Conservation (phyloP, 495 filamentous ascomycete genomes). For the Pseudevernia furfuracea region DNA sequence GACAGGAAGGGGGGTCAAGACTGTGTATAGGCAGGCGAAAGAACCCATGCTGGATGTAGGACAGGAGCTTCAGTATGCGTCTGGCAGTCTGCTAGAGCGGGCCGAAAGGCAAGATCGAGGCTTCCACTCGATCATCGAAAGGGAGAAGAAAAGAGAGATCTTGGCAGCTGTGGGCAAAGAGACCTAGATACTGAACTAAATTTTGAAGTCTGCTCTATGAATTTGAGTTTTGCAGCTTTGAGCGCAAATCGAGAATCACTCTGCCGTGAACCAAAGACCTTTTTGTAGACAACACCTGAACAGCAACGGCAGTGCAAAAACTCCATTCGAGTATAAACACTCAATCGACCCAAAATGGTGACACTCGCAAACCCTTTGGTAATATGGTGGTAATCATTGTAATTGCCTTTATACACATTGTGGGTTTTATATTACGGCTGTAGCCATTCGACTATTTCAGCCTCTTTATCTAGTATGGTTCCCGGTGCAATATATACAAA, state of each 20-base stretch:
- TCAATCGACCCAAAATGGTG: neutral
- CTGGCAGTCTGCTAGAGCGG: constrained; percentile 46
- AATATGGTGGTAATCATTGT: no score
- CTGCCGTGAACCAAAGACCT: neutral
- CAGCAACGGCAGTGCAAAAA: neutral
- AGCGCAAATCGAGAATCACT: neutral
- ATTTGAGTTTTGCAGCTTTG: neutral
- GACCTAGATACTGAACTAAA: neutral
- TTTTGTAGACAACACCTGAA: neutral
- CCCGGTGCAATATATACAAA: neutral
- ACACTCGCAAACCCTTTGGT: no score
- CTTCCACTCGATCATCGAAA: constrained; percentile 27
- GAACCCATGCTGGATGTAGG: constrained; percentile 51
- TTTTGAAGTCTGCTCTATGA: neutral
- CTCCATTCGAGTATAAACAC: neutral
- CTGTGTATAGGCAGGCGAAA: constrained; percentile 42
- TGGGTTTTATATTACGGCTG: neutral
- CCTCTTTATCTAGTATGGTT: neutral
- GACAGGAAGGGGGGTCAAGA: constrained; percentile 46
- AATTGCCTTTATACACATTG: no score
- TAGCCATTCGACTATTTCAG: neutral
- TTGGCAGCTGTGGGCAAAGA: constrained; percentile 25
- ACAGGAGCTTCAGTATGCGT: constrained; percentile 43
- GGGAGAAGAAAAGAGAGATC: constrained; percentile 29
- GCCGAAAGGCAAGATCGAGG: constrained; percentile 25